Percentiles rank a stretch among this genome's conserved stretches.
Conservation (phyloP, 345 rosid species). For the Gossypium arboreum region DNA sequence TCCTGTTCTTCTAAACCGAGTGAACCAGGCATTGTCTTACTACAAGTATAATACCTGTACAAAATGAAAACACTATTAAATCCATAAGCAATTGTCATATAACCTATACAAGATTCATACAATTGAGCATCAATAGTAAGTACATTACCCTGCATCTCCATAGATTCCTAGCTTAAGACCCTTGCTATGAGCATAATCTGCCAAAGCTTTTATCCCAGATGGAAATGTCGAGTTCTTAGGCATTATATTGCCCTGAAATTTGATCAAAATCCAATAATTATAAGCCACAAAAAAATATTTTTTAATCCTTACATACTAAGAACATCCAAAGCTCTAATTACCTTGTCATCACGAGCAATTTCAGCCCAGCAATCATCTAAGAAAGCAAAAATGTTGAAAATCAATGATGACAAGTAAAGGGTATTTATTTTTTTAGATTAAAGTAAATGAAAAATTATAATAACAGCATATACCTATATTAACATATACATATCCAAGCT, state of each 20-base stretch:
- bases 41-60: constrained; percentile 71
- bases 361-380: constrained; percentile 98
- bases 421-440: no score
- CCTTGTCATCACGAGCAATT: constrained; percentile 65
- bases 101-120: neutral
- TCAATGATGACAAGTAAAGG: neutral
- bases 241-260: constrained; percentile 60
- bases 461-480: constrained; percentile 57
- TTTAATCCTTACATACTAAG: neutral
- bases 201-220: constrained; percentile 74
- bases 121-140: neutral
- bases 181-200: constrained; percentile 74
- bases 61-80: neutral
- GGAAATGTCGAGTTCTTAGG: constrained; percentile 64
- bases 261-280: neutral
- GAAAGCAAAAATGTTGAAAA: constrained; percentile 15
- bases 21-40: constrained; percentile 90
- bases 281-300: neutral
- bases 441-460: neutral
- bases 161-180: constrained; percentile 92
- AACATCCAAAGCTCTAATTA: constrained; percentile 25
- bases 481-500: constrained; percentile 71
- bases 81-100: neutral
- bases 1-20: constrained; percentile 83
- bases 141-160: constrained; percentile 72